Percentiles rank a stretch among this genome's conserved stretches.
These are phyloP conservation scores for Cucurbita moschata DNA, from an alignment of 306 rosid genomes.

Conservation along the genomic window DNA sequence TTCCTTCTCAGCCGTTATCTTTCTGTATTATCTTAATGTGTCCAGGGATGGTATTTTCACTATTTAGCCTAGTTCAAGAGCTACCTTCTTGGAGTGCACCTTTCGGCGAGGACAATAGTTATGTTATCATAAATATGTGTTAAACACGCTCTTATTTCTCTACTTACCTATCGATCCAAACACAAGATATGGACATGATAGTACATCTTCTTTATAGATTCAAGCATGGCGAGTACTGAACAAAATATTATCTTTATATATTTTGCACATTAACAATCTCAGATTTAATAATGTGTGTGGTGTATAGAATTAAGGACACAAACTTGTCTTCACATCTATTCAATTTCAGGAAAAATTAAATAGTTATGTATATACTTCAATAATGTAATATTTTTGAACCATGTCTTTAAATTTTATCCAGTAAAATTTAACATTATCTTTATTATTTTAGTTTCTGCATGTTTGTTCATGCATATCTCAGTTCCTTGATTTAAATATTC, in stretches of 20 bases:
- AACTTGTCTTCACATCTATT: neutral
- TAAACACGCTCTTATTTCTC: neutral
- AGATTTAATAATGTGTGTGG: neutral
- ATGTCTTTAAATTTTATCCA: neutral
- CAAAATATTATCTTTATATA: neutral
- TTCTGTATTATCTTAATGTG: neutral
- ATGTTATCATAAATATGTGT: neutral
- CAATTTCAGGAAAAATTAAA: neutral
- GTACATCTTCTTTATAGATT: neutral
- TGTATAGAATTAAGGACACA: neutral
- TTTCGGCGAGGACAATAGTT: neutral
- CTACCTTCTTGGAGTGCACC: neutral
- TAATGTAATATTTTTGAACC: neutral
- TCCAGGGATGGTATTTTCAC: neutral
- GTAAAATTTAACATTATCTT: neutral
- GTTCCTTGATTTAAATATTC: neutral
- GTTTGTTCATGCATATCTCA: neutral
- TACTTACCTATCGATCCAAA: neutral
- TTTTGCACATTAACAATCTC: neutral
- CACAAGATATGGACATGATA: neutral
- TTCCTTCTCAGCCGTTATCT: conserved; percentile 11
- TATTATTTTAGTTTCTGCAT: neutral
- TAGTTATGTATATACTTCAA: neutral
- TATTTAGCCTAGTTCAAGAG: neutral
- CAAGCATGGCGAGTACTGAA: neutral